These are phyloP conservation scores for Xylogone sp. DNA, from an alignment of 2,329 filamentous ascomycete species.

Conservation along the genomic window DNA sequence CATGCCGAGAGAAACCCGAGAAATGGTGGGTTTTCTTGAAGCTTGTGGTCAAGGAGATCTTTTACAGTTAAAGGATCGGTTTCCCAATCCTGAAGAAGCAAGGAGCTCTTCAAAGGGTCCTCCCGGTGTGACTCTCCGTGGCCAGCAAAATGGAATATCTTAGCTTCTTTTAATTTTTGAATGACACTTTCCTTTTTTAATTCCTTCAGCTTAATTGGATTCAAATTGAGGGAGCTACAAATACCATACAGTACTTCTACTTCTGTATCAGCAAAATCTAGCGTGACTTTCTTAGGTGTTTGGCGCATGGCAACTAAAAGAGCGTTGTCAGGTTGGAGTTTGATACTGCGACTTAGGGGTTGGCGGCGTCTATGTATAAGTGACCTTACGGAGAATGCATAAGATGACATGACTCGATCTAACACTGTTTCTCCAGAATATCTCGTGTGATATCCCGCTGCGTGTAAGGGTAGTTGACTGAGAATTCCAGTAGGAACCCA, in stretches of 20 bases:
- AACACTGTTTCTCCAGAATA: conserved; percentile 22
- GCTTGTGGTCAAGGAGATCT: conserved; percentile 11
- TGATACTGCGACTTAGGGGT: not conserved
- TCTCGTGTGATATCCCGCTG: conserved; percentile 27
- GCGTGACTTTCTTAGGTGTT: conserved; percentile 13
- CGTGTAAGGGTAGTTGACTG: conserved; percentile 29
- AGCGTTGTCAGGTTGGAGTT: conserved; percentile 11
- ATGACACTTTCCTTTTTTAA: conserved; percentile 21
- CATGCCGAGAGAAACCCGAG: conserved; percentile 38
- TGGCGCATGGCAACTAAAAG: conserved; percentile 29
- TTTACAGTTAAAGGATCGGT: conserved; percentile 19
- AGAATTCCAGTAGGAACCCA: conserved; percentile 32
- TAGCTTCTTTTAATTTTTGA: conserved; percentile 19
- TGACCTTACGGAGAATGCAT: conserved; percentile 31
- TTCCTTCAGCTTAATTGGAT: conserved; percentile 2
- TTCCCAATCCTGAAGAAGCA: conserved; percentile 26
- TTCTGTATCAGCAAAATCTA: conserved; percentile 19
- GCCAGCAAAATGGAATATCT: conserved; percentile 40
- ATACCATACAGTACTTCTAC: conserved; percentile 10
- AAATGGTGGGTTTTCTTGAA: conserved; percentile 21
- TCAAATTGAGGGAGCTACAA: conserved; percentile 1
- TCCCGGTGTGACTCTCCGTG: conserved; percentile 26
- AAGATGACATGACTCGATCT: conserved; percentile 35
- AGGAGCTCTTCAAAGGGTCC: conserved; percentile 28
- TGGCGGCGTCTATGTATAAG: conserved; percentile 23